Percentiles rank a stretch among this genome's conserved stretches.
phyloP scores from a whole-genome alignment of 2,329 filamentous ascomycete species.

The Verticillium isaacii region DNA sequence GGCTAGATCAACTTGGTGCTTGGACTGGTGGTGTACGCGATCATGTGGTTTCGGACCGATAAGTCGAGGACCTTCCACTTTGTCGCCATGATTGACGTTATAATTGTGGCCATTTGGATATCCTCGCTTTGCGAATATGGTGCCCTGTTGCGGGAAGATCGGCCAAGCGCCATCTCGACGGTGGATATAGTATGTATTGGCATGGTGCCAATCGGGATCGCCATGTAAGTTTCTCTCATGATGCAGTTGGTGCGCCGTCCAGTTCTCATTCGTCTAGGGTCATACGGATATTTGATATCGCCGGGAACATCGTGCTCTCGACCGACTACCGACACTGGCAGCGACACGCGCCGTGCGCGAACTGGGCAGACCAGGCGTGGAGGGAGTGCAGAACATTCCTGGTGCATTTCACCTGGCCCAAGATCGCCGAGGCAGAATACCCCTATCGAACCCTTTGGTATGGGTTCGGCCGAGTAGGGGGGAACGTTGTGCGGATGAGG shows the following conservation, averaged over 20 bases:
- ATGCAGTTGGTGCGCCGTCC: background rate
- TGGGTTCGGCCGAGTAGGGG: background rate
- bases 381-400: background rate
- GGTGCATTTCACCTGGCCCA: constrained; percentile 13
- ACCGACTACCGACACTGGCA: constrained; percentile 32
- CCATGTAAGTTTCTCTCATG: constrained; percentile 26
- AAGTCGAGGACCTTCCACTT: constrained; percentile 32
- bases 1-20: constrained; percentile 30
- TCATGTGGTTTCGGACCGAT: constrained; percentile 28
- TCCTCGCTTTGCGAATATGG: constrained; percentile 14
- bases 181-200: constrained; percentile 12
- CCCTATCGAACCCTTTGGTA: background rate
- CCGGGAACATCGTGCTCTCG: constrained; percentile 32
- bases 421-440: background rate
- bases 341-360: constrained; percentile 22
- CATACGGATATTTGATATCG: constrained; percentile 30
- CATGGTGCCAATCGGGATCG: constrained; percentile 25
- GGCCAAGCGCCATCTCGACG: background rate
- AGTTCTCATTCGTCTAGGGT: constrained; percentile 19
- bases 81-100: constrained; percentile 28
- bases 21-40: constrained; percentile 25
- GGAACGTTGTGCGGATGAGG: background rate
- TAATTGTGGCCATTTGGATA: constrained; percentile 25
- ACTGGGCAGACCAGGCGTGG: background rate
- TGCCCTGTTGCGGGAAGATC: background rate